Base-by-base conservation (phyloP, 345 rosid species). In the Isatis tinctoria region DNA sequence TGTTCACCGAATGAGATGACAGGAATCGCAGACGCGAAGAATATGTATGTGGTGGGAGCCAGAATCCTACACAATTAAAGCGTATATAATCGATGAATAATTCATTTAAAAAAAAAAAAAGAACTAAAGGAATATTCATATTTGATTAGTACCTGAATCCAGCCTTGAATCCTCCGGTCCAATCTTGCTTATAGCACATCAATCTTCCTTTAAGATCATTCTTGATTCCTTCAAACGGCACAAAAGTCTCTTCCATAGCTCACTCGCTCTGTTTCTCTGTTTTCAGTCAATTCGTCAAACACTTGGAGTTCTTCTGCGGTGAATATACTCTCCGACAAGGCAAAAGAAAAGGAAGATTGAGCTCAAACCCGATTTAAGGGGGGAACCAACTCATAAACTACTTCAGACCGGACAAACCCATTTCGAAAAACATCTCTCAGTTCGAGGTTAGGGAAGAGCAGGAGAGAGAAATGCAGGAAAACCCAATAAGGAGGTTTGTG, bases 1-100 rank as follows among this genome's bases (percentile, higher is more conserved):
- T 95, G 99, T 67, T 95, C 99, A 13, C 99, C 99, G 52, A 95
- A 95, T 49, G 99, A 92, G 82, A 95, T 95, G 83, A 95, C 99
- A 4, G 97, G 99, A 67, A 94, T 90, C 41, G 98, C 98, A 17
- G 98, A 94, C 16, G 98, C 98, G 68, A 94, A 94, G 86, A 94
- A 95, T 69, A 95, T 95, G 83, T 95, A 95, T 9, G 97, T 95
- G 73, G 97, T 95, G 71, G 99, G 99, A 70, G 99, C 99, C 70
- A 95, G 85, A 79, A 95, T 95, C 96, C 97, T 95, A 72, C n/a
- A n/a, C n/a, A 44, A 51, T 64, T 14, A 62, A 62, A 75, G 24
- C 17, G 17, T 28, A 48, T 28, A 48, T 0, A 41, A 48, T 35
- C 47, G n/a, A 60, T 8, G 30, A 53, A 59, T 20, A 26, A 48